Evolutionary conservation across 176 grass and related monocot species (phyloP).

Genomic region (Bolboschoenus planiculmis): DNA sequence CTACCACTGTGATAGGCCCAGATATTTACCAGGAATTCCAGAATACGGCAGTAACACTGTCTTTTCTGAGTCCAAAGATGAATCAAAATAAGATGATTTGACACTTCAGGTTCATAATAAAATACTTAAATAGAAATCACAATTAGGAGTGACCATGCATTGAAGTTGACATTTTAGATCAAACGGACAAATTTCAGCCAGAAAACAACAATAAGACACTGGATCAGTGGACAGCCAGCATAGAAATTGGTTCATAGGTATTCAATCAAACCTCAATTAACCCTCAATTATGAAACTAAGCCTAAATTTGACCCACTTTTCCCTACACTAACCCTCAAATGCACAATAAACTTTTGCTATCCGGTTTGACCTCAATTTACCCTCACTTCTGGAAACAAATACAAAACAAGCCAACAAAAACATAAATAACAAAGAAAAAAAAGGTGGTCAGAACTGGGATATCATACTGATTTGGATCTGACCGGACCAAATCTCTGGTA

Average conservation of each 20-base stretch:
- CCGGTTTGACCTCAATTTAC: neutral
- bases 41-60: constrained; percentile 88
- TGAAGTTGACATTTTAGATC: neutral
- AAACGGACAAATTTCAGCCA: neutral
- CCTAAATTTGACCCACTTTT: constrained; percentile 10
- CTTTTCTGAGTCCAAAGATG: constrained; percentile 58
- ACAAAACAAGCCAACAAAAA: constrained; percentile 8
- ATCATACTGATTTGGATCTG: neutral
- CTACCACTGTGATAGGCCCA: constrained; percentile 96
- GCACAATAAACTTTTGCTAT: neutral
- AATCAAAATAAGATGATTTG: constrained; percentile 13
- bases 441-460: neutral
- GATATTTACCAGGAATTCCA: constrained; percentile 86
- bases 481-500: neutral
- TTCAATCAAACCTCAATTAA: neutral
- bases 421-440: neutral
- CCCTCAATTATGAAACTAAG: neutral
- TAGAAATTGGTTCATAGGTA: neutral
- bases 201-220: neutral
- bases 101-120: neutral
- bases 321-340: neutral
- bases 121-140: neutral
- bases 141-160: neutral
- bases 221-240: neutral
- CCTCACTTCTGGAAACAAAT: constrained; percentile 14